A percentile compares a stretch with the other conserved stretches of the same genome.
Conservation (phyloP, 108 stramenopile species). For the Nitzschia sp. region DNA sequence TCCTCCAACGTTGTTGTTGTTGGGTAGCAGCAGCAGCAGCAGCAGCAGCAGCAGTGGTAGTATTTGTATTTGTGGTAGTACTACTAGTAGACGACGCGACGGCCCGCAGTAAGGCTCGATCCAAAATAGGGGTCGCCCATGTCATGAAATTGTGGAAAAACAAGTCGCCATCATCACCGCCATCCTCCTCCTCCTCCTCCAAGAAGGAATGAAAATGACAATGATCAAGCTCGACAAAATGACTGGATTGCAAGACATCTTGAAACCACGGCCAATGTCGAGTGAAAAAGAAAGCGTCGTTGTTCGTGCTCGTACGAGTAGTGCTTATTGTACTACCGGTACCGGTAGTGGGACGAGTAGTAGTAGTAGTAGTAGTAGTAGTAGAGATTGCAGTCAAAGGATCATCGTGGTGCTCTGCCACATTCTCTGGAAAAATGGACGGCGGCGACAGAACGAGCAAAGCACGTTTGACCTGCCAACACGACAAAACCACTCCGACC, state of each 20-base stretch:
- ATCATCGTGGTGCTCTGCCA: too few species aligned
- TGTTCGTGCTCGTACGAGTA: too few species aligned
- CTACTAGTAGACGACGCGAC: too few species aligned
- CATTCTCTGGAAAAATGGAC: background rate
- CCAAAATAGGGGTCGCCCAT: background rate
- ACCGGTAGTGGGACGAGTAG: background rate
- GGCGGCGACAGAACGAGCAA: background rate
- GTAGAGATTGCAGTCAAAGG: too few species aligned
- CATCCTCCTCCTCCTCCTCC: background rate
- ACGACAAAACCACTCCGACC: background rate
- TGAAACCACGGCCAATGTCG: background rate
- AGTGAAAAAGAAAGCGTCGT: background rate
- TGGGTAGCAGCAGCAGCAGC: too few species aligned
- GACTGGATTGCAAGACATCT: background rate
- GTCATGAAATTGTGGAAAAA: background rate
- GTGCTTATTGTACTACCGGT: background rate
- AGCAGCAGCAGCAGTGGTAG: background rate
- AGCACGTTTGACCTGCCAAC: background rate
- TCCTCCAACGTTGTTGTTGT: background rate
- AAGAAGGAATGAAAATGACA: constrained; percentile 6
- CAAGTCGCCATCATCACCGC: too few species aligned
- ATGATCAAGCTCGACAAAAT: constrained; percentile 21
- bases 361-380: background rate
- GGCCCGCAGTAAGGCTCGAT: background rate
- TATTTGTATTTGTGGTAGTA: background rate